Conservation (phyloP, 1,139 yeast species). For the Suhomyces kunorum region DNA sequence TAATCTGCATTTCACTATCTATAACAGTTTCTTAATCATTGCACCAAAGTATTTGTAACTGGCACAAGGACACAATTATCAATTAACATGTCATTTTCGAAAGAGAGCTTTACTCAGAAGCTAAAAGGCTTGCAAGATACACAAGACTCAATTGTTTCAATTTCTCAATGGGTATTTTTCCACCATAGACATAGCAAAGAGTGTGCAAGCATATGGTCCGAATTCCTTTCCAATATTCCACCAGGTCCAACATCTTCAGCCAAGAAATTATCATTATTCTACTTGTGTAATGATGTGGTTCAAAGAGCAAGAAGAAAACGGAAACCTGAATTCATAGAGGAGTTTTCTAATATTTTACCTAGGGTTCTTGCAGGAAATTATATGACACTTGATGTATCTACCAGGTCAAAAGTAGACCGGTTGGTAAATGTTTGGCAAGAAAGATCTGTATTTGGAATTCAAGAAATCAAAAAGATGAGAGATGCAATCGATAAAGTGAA, state of each 20-base stretch:
- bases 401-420: conserved; percentile 60
- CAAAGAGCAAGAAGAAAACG: conserved; percentile 75
- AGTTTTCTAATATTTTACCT: conserved; percentile 55
- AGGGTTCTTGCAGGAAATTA: conserved; percentile 35
- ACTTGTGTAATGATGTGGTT: conserved; percentile 80
- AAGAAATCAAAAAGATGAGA: conserved; percentile 47
- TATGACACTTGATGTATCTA: conserved; percentile 35
- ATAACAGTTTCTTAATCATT: too few relatives aligned
- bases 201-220: conserved; percentile 65
- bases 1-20: too few relatives aligned
- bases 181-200: conserved; percentile 67
- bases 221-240: conserved; percentile 31
- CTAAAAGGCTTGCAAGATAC: conserved; percentile 68
- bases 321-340: conserved; percentile 58
- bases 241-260: conserved; percentile 31
- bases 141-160: conserved; percentile 79
- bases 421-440: conserved; percentile 77
- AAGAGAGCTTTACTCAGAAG: conserved; percentile 56
- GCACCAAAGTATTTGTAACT: neutral
- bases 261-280: conserved; percentile 61
- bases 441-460: conserved; percentile 53
- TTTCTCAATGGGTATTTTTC: conserved; percentile 83
- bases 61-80: too few relatives aligned
- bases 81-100: conserved; percentile 59
- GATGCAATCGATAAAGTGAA: conserved; percentile 28